Base-by-base conservation (phyloP, 2,329 filamentous ascomycete genomes). In the Blastomyces gilchristii region DNA sequence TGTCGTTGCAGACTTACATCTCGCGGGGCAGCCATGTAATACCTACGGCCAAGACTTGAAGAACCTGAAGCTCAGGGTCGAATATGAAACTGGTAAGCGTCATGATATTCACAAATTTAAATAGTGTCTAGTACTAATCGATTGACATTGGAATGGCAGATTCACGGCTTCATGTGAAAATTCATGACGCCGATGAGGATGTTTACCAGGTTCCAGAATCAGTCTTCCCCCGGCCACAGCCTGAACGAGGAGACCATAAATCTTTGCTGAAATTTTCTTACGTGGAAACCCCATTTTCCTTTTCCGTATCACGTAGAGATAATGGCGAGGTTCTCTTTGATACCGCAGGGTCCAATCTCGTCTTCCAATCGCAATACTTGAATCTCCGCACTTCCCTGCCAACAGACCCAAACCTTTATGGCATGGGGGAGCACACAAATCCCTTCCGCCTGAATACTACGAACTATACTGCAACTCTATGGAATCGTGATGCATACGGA, bases 301-400 rank as follows among this genome's bases (percentile, higher is more conserved):
- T 90, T 74, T 79, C 77, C 0, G 79, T 90, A 11, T 62, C 62
- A 41, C 67, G 70, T 9, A 64, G 61, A 28, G 63, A 61, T 16
- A 69, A 61, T 11, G 62, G 58, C 0, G 68, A 71, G 34, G 60
- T 67, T 16, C 63, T 89, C 9, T 88, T 89, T 71, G 85, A 90
- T 68, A 88, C 87, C 0, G 83, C 83, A 0, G 84, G 81, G 1
- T 80, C 81, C 8, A 77, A 79, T 16, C 76, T 91, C 16, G 79
- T 91, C 41, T 91, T 90, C 67, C 85, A 91, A 75, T 83, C 82
- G 14, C 87, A 91, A 71, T 91, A 89, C 68, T 73, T 91, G n/a
- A 82, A 85, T 39, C 78, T 91, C 63, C 81, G 85, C 49, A 90
- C 87, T 4, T 80, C 78, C 53, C 77, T 91, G 9, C 87, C 88